phyloP scores from a whole-genome alignment of 1,139 yeast genomes.

The Yamadazyma spencermartinsiae region DNA sequence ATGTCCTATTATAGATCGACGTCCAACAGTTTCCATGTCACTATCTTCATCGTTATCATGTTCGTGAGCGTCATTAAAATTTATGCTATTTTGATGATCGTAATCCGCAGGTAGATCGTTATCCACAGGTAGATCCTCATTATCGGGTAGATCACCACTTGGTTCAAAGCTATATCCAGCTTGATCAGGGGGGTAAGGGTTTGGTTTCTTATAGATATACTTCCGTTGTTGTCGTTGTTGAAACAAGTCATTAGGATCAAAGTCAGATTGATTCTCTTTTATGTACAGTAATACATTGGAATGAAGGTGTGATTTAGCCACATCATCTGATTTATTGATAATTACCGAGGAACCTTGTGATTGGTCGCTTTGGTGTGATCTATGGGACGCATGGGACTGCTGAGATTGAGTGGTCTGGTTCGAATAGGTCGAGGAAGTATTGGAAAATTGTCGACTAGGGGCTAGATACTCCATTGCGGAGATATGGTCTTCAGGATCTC shows the following conservation, averaged over 20 bases:
- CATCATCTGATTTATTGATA: constrained; percentile 4
- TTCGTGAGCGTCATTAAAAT: constrained; percentile 2
- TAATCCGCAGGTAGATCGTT: no score
- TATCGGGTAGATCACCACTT: neutral
- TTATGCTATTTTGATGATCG: constrained; percentile 2
- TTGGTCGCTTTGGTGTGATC: constrained; percentile 7
- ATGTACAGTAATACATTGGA: constrained; percentile 16
- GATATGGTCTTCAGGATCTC: neutral
- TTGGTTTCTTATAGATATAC: constrained; percentile 31
- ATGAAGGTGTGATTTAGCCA: constrained; percentile 3
- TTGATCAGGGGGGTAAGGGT: neutral
- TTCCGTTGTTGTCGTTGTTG: constrained; percentile 34
- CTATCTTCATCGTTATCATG: constrained; percentile 3
- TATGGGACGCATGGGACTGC: constrained; percentile 11
- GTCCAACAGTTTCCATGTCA: neutral
- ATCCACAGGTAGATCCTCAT: neutral
- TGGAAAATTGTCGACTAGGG: constrained; percentile 8
- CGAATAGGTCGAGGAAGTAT: constrained; percentile 25
- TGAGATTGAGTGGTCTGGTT: constrained; percentile 24
- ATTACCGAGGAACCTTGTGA: constrained; percentile 12
- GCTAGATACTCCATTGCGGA: neutral
- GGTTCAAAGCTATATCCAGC: constrained; percentile 4
- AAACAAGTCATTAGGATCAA: constrained; percentile 38
- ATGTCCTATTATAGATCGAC: constrained; percentile 1
- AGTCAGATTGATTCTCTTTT: constrained; percentile 16